A percentile compares a stretch with the other conserved stretches of the same genome.
phyloP scores from a whole-genome alignment of 2,329 filamentous ascomycete genomes.

The Fusarium sp. region DNA sequence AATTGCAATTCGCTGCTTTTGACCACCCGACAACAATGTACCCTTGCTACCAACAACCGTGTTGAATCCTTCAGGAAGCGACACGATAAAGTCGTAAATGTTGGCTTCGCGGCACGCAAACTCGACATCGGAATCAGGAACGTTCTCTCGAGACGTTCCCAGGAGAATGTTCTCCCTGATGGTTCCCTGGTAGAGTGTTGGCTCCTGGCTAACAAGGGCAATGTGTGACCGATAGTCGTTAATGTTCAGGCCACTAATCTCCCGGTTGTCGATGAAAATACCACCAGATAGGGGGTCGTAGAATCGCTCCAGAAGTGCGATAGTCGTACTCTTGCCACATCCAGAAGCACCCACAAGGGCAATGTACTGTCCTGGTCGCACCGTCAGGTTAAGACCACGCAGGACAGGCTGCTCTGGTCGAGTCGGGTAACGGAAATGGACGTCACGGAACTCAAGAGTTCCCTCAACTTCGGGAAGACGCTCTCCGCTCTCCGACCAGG shows the following conservation, averaged over 20 bases:
- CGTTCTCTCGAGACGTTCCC: slow-evolving; percentile 73
- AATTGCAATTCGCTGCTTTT: slow-evolving; percentile 95
- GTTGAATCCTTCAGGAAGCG: slow-evolving; percentile 85
- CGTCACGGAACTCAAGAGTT: slow-evolving; percentile 87
- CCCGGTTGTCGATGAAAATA: slow-evolving; percentile 83
- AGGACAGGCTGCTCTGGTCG: slow-evolving; percentile 93
- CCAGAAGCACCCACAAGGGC: slow-evolving; percentile 95
- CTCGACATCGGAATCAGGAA: slow-evolving; percentile 78
- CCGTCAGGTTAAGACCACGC: slow-evolving; percentile 79
- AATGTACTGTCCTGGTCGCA: slow-evolving; percentile 84
- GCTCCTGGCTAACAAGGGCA: slow-evolving; percentile 92
- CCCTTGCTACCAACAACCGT: slow-evolving; percentile 91
- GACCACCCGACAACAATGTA: slow-evolving; percentile 85
- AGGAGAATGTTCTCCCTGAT: slow-evolving; percentile 92
- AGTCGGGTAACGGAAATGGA: slow-evolving; percentile 95
- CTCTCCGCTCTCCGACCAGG: slow-evolving; percentile 79
- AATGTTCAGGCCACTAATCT: slow-evolving; percentile 84
- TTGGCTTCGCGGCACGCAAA: slow-evolving; percentile 90
- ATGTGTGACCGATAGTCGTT: slow-evolving; percentile 87
- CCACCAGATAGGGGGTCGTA: slow-evolving; percentile 88
- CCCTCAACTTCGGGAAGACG: slow-evolving; percentile 75
- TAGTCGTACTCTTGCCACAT: slow-evolving; percentile 94
- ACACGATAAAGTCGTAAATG: slow-evolving; percentile 92
- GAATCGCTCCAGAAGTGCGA: slow-evolving; percentile 91
- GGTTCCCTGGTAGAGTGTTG: slow-evolving; percentile 92